Percentiles rank a stretch among this genome's conserved stretches.
Evolutionary conservation across 345 rosid species (phyloP).

Genomic region (Citrus sinensis): DNA sequence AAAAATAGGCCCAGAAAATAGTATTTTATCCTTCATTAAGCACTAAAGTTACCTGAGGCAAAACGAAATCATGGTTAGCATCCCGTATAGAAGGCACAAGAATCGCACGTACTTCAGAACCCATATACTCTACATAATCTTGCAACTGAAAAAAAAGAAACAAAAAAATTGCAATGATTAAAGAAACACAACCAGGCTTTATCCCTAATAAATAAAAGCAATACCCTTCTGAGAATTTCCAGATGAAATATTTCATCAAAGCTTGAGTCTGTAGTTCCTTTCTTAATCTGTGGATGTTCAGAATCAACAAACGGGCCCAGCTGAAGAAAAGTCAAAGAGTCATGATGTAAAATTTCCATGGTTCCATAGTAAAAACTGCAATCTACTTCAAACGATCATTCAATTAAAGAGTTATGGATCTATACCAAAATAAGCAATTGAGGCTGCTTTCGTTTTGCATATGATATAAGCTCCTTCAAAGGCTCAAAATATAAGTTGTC

Average conservation of each 20-base stretch:
- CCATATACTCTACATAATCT: conserved; percentile 77
- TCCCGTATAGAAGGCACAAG: conserved; percentile 83
- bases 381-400: neutral
- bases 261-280: conserved; percentile 56
- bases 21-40: neutral
- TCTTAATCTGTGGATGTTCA: conserved; percentile 79
- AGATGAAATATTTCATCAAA: conserved; percentile 59
- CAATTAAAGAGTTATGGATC: neutral
- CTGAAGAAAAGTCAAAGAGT: conserved; percentile 39
- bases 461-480: conserved; percentile 71
- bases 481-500: conserved; percentile 91
- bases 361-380: conserved; percentile 3
- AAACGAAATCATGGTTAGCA: conserved; percentile 87
- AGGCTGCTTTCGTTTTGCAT: conserved; percentile 76
- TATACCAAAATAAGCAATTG: conserved; percentile 79
- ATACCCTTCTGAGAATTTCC: conserved; percentile 73
- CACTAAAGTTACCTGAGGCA: conserved; percentile 75
- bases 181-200: neutral
- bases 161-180: neutral
- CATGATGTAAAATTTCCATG: conserved; percentile 1
- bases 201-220: neutral
- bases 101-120: conserved; percentile 57
- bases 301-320: conserved; percentile 91
- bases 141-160: conserved; percentile 54
- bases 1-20: neutral